These are phyloP conservation scores for Fomitopsis schrenkii DNA, from an alignment of 1,284 basidiomycete genomes.

Conservation along the genomic window DNA sequence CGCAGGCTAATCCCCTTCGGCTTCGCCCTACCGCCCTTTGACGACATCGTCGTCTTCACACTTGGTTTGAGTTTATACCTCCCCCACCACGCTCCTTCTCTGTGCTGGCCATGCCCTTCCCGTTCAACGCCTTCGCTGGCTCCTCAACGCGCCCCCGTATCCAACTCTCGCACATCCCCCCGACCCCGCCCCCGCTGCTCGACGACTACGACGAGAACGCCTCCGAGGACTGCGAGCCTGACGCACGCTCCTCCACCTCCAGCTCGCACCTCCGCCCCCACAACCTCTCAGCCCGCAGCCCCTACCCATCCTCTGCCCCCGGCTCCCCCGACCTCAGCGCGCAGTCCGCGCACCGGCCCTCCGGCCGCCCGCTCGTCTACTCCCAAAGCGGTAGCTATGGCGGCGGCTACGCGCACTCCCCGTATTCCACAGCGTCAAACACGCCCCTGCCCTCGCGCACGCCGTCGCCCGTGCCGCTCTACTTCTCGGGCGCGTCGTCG, in stretches of 20 bases:
- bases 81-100: conserved; percentile 6
- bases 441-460: conserved; percentile 35
- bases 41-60: background rate
- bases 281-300: conserved; percentile 12
- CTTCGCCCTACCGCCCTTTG: background rate
- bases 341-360: conserved; percentile 13
- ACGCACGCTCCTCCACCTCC: conserved; percentile 4
- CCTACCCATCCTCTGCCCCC: conserved; percentile 18
- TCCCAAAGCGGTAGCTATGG: conserved; percentile 15
- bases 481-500: conserved; percentile 41
- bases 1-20: background rate
- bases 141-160: conserved; percentile 13
- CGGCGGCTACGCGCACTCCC: conserved; percentile 16
- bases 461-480: conserved; percentile 29
- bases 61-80: background rate
- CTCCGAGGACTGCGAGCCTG: conserved; percentile 13
- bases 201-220: conserved; percentile 15
- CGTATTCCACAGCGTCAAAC: conserved; percentile 29
- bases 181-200: conserved; percentile 11
- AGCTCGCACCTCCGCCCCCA: conserved; percentile 7
- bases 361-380: conserved; percentile 21
- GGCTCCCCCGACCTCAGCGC: conserved; percentile 21
- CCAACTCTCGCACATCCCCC: conserved; percentile 12
- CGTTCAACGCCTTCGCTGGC: conserved; percentile 11
- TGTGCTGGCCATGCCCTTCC: conserved; percentile 18